Evolutionary conservation across 345 rosid species (phyloP).

Genomic region (Odontarrhena argentea): DNA sequence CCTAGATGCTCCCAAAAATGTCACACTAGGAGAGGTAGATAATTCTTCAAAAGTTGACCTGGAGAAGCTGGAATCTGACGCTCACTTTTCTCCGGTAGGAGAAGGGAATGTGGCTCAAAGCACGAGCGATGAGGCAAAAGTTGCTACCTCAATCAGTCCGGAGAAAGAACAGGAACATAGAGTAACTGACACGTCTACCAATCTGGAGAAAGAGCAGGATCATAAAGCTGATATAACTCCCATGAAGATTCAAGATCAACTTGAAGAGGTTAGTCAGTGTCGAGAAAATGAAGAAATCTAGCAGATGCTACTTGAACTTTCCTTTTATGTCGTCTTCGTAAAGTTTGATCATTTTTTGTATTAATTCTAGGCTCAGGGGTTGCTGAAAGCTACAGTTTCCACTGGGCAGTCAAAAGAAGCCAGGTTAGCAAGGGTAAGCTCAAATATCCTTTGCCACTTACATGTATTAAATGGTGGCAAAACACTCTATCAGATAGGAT

Average conservation of each 20-base stretch:
- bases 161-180: constrained; percentile 48
- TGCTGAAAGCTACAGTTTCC: constrained; percentile 78
- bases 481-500: constrained; percentile 17
- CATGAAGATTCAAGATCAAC: constrained; percentile 70
- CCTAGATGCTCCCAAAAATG: constrained; percentile 40
- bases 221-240: constrained; percentile 49
- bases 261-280: constrained; percentile 75
- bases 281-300: constrained; percentile 17
- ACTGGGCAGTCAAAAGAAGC: constrained; percentile 99
- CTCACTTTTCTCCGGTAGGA: constrained; percentile 42
- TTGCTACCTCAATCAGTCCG: constrained; percentile 47
- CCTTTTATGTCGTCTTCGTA: constrained; percentile 9
- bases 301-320: constrained; percentile 12
- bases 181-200: constrained; percentile 38
- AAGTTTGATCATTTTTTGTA: constrained; percentile 29
- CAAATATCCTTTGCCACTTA: constrained; percentile 14
- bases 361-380: constrained; percentile 86
- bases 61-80: constrained; percentile 49
- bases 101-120: constrained; percentile 45
- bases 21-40: constrained; percentile 43
- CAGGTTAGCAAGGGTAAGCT: constrained; percentile 91
- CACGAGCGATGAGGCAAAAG: constrained; percentile 46
- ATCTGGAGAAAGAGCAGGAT: constrained; percentile 50
- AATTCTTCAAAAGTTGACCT: constrained; percentile 48
- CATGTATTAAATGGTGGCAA: constrained; percentile 8